Percentiles rank a stretch among this genome's conserved stretches.
Evolutionary conservation across 129 eudicot genomes (phyloP).

Genomic region (Arctium minus): DNA sequence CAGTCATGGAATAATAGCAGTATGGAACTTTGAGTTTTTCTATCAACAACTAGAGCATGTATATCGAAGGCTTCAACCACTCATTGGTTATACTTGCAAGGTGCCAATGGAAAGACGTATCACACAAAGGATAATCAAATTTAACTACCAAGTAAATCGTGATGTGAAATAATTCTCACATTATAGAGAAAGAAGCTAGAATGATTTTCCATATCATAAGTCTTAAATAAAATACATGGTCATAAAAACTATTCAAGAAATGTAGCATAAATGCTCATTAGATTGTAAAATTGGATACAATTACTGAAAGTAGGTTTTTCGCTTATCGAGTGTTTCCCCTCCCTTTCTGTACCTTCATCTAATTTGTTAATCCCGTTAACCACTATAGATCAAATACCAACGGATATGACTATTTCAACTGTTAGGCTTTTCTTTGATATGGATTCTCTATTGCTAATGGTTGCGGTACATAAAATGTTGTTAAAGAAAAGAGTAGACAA

Average conservation of each 20-base stretch:
- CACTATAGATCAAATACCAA: constrained; percentile 6
- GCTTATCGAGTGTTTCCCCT: not conserved
- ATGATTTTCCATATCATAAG: not conserved
- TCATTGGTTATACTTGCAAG: not conserved
- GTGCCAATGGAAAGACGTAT: not conserved
- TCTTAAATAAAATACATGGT: no score
- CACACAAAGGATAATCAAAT: not conserved
- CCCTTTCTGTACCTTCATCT: constrained; percentile 1
- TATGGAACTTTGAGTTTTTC: not conserved
- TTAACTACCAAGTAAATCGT: not conserved
- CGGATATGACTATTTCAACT: not conserved
- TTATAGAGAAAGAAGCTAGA: not conserved
- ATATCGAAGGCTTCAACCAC: not conserved
- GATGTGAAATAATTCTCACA: not conserved
- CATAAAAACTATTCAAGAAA: not conserved
- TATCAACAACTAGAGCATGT: not conserved
- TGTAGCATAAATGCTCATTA: not conserved
- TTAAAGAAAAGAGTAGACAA: not conserved
- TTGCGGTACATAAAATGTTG: not conserved
- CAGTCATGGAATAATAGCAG: not conserved
- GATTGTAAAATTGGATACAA: not conserved
- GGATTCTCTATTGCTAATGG: not conserved
- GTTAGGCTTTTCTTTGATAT: not conserved
- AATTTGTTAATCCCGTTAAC: not conserved
- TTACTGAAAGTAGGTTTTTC: not conserved